These are phyloP conservation scores for Torulaspora quercuum DNA, from an alignment of 805 yeast species.

Conservation along the genomic window DNA sequence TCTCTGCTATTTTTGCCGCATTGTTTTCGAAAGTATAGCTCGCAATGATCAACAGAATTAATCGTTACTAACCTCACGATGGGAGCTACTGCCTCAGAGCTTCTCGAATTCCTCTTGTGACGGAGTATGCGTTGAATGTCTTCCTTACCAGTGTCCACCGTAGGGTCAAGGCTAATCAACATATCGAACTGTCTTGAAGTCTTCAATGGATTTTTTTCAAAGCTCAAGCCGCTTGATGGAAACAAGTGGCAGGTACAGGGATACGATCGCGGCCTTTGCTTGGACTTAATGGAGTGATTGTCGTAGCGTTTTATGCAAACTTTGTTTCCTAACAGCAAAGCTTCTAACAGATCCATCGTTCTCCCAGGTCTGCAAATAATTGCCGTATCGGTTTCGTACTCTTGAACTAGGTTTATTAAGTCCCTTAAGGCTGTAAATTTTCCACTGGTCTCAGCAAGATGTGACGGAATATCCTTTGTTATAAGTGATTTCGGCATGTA, in stretches of 20 bases:
- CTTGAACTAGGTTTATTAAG: constrained; percentile 53
- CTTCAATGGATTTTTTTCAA: constrained; percentile 23
- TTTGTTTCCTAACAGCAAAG: constrained; percentile 60
- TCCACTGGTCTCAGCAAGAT: constrained; percentile 75
- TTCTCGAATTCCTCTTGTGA: constrained; percentile 30
- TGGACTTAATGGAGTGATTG: constrained; percentile 56
- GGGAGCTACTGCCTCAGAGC: constrained; percentile 42
- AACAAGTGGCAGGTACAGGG: constrained; percentile 44
- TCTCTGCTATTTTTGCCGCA: constrained; percentile 36
- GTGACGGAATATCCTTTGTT: constrained; percentile 64
- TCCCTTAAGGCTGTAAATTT: constrained; percentile 72
- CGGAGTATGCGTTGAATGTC: constrained; percentile 35
- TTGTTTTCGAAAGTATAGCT: constrained; percentile 44
- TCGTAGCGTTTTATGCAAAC: constrained; percentile 55
- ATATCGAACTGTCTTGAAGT: constrained; percentile 46
- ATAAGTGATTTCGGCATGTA: constrained; percentile 70
- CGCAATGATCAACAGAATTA: constrained; percentile 81
- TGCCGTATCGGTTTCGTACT: constrained; percentile 52
- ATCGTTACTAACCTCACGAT: constrained; percentile 68
- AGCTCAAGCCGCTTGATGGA: constrained; percentile 36
- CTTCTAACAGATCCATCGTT: constrained; percentile 69
- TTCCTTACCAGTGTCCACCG: constrained; percentile 44
- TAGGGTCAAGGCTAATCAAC: constrained; percentile 60
- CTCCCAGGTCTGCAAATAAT: constrained; percentile 67
- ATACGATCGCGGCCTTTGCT: constrained; percentile 30